Evolutionary conservation across 345 rosid genomes (phyloP).

Genomic region (Orychophragmus violaceus): DNA sequence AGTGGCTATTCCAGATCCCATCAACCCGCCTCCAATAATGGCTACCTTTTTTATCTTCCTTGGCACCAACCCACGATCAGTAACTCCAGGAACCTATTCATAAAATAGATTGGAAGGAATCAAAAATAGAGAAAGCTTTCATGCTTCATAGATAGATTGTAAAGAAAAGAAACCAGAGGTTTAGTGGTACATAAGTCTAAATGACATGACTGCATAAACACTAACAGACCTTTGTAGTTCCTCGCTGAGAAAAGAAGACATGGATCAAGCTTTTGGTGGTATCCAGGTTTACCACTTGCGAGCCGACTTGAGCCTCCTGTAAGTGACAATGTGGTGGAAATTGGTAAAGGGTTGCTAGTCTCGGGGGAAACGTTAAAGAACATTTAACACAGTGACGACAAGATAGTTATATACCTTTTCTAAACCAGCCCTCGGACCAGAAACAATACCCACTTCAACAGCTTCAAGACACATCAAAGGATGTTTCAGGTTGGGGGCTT

Average conservation of each 20-base stretch:
- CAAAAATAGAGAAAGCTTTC: neutral
- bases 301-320: constrained; percentile 72
- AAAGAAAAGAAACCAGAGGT: neutral
- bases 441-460: constrained; percentile 80
- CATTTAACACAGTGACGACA: neutral
- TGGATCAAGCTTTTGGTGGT: constrained; percentile 86
- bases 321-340: constrained; percentile 16
- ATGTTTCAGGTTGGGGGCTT: constrained; percentile 75
- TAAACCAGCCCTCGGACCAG: constrained; percentile 73
- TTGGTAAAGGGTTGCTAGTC: neutral
- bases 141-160: neutral
- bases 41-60: constrained; percentile 73
- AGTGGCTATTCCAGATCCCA: constrained; percentile 99
- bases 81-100: constrained; percentile 95
- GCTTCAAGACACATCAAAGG: constrained; percentile 81
- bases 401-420: constrained; percentile 54
- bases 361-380: neutral
- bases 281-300: constrained; percentile 51
- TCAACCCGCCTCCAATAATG: constrained; percentile 89
- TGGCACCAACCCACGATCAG: constrained; percentile 70
- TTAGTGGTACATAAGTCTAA: constrained; percentile 2
- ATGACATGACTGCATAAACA: neutral
- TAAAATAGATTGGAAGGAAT: no score
- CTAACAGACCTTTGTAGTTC: constrained; percentile 67
- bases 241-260: constrained; percentile 83